Evolutionary conservation across 768 basidiomycete genomes (phyloP), one percentile per base, ranked within the genome.

Genomic region (Rhodotorula sphaerocarpa): DNA sequence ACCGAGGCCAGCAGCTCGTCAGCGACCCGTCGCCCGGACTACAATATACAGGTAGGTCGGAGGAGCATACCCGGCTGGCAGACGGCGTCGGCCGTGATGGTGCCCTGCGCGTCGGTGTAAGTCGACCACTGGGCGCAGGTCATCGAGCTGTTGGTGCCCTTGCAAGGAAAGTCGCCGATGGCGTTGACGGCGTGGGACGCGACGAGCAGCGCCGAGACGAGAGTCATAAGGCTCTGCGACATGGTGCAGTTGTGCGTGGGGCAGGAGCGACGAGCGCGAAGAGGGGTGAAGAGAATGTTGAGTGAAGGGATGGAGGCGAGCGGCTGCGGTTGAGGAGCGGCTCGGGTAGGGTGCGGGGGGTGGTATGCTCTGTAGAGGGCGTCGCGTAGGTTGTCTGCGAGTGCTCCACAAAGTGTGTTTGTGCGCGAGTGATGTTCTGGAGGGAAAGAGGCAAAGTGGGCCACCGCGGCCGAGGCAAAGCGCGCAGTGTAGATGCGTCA

Each of bases 111-210:
- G 20, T 61, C 47, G 3, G 42, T 3, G 47, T 65, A 59, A 28
- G 30, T 36, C 25, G 28, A 34, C 67, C 67, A 69, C 2, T 53
- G 56, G 2, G 44, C 28, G 50, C 67, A 69, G 7, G 63, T 61
- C 43, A 65, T 63, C 5, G 63, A n/a, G 39, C 58, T 59, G 63
- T 36, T 44, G 31, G 55, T 50, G 31, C 67, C 67, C 9, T 44
- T 25, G 54, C 67, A 69, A 41, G 63, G 67, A 60, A 65, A 69
- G 58, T 69, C 67, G 27, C 67, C 67, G 36, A 69, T 65, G 44
- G 67, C 67, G 25, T 48, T 31, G 15, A 55, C 65, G 27, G 57
- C 20, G 11, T 48, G 20, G 10, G 60, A n/a, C 2, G 47, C n/a
- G 33, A 57, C 59, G 53, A 69, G 59, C 52, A 69, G 43, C 23